Base-by-base conservation (phyloP, 2,329 filamentous ascomycete genomes). In the Calonectria fujianensis region DNA sequence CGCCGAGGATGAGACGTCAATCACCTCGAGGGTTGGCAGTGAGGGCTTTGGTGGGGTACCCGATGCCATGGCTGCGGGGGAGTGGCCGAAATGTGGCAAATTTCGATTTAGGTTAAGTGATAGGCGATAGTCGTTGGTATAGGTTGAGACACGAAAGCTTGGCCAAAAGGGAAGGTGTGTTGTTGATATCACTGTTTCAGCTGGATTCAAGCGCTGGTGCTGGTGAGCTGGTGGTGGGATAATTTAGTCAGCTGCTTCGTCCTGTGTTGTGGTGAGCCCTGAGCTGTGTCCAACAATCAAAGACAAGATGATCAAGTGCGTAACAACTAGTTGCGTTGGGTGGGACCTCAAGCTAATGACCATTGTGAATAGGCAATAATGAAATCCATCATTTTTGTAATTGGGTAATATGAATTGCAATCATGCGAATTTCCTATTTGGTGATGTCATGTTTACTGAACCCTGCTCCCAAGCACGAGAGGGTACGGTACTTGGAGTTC, bases 1-100 rank as follows among this genome's bases (percentile, higher is more conserved):
- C 39, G 88, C 83, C 27, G 82, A 76, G n/a, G 85, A 84, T 24
- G 85, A 83, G 24, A 85, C 81, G 81, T 91, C 88, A 63, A 94
- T 85, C n/a, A 87, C 77, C 73, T 86, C 84, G 52, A 91, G 86
- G 72, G 84, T 82, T 61, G 82, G 78, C 32, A 78, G 68, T 67
- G 82, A 79, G 48, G 78, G 66, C 45, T 72, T 73, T 74, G 65
- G 76, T 69, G 71, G 74, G 66, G 79, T 51, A 35, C 65, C 45
- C 51, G 76, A 79, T 61, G 81, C 74, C 81, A 82, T 82, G 52
- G 72, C 73, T 41, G 57, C 27, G 48, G 48, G 45, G 20, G 68
- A 20, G 24, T 29, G 45, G 61, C 41, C 41, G 52, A 11, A 27
- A 32, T 54, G 52, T 14, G 32, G 59, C 24, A 51, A 50, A 41